phyloP scores from a whole-genome alignment of 2,329 filamentous ascomycete genomes.

The Penicillium griseofulvum region DNA sequence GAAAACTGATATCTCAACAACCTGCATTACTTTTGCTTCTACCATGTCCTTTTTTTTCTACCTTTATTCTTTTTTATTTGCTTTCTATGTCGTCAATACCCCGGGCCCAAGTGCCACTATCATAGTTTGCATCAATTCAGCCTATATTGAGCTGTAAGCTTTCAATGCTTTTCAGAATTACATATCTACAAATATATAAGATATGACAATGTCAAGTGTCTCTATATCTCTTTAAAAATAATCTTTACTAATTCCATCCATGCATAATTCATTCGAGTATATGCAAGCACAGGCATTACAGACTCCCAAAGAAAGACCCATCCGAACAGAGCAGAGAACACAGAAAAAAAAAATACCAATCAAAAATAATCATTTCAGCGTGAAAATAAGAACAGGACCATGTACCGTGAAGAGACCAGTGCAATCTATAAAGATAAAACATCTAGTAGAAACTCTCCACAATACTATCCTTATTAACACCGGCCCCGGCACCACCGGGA shows the following conservation, averaged over 20 bases:
- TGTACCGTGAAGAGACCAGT: slow-evolving; percentile 3
- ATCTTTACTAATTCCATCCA: slow-evolving; percentile 5
- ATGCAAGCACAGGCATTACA: slow-evolving; percentile 8
- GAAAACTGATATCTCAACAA: background rate
- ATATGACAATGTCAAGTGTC: slow-evolving; percentile 1
- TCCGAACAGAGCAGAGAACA: slow-evolving; percentile 6
- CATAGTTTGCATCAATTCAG: slow-evolving; percentile 8
- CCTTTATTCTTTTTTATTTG: slow-evolving; percentile 9
- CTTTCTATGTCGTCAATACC: slow-evolving; percentile 23
- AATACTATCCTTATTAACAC: slow-evolving; percentile 87
- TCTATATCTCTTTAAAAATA: slow-evolving; percentile 2
- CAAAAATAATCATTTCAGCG: slow-evolving; percentile 9
- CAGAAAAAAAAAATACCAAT: slow-evolving; percentile 5
- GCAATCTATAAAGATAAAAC: background rate
- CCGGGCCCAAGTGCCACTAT: slow-evolving; percentile 7
- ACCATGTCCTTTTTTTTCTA: slow-evolving; percentile 4
- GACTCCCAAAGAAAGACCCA: slow-evolving; percentile 14
- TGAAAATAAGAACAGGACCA: slow-evolving; percentile 9
- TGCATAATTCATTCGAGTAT: slow-evolving; percentile 7
- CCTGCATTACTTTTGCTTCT: slow-evolving; percentile 6
- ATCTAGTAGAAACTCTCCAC: slow-evolving; percentile 96
- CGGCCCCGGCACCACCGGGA: slow-evolving; percentile 59
- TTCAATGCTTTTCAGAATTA: background rate
- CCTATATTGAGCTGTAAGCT: slow-evolving; percentile 1
- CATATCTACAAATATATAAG: background rate